phyloP scores from a whole-genome alignment of 345 rosid species.

The Balakata baccata region DNA sequence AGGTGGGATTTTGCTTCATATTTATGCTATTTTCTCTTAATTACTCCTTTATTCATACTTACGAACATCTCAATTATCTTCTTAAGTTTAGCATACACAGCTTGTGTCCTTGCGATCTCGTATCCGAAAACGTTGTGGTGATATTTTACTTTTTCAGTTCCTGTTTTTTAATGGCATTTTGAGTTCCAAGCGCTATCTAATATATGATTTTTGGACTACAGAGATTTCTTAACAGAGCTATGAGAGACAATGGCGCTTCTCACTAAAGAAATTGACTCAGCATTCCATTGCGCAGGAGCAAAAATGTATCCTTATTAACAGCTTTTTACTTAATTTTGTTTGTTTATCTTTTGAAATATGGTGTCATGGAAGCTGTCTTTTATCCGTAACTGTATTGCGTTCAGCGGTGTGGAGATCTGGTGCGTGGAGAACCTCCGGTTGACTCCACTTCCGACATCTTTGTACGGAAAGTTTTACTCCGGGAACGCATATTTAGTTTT shows the following conservation, averaged over 20 bases:
- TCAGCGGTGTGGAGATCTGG: conserved; percentile 82
- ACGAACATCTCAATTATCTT: no score
- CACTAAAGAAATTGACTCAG: conserved; percentile 46
- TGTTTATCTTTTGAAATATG: background rate
- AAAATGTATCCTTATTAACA: conserved; percentile 44
- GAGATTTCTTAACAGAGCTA: background rate
- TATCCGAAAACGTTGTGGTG: no score
- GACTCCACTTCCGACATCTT: conserved; percentile 53
- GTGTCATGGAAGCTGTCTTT: background rate
- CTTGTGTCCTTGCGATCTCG: no score
- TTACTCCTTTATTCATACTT: no score
- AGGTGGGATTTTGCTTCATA: no score
- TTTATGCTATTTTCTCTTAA: no score
- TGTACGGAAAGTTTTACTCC: conserved; percentile 64
- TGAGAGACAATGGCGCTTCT: conserved; percentile 41
- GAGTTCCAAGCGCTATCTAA: background rate
- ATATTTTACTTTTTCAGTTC: no score
- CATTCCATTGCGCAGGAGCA: conserved; percentile 54
- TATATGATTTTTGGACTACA: background rate
- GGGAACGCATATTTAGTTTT: conserved; percentile 66
- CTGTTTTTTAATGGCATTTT: no score
- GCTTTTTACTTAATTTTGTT: background rate
- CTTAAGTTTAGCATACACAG: no score
- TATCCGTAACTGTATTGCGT: conserved; percentile 18
- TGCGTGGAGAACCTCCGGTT: conserved; percentile 51